phyloP scores from a whole-genome alignment of 805 yeast genomes.

The Yamadazyma ubonensis region DNA sequence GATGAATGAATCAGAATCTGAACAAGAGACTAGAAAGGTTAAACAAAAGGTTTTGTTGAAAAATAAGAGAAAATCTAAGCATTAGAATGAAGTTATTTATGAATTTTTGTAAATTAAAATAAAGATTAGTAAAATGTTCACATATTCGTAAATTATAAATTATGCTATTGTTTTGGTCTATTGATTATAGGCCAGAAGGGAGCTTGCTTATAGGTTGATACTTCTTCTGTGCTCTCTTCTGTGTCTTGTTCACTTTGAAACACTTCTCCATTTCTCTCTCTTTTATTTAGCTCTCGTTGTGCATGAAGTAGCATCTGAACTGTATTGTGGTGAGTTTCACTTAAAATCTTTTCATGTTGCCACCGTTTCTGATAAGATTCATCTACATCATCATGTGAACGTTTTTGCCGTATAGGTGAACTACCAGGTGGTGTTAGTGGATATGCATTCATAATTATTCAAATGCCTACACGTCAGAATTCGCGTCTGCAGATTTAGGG shows the following conservation, averaged over 20 bases:
- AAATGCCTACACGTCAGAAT: too few species aligned
- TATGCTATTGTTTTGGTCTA: neutral
- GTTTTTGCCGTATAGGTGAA: constrained; percentile 6
- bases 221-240: neutral
- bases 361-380: constrained; percentile 10
- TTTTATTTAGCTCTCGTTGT: constrained; percentile 10
- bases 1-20: constrained; percentile 44
- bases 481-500: too few species aligned
- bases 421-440: constrained; percentile 6
- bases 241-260: constrained; percentile 5
- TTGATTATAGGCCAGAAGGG: constrained; percentile 17
- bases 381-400: constrained; percentile 5
- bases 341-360: constrained; percentile 13
- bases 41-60: constrained; percentile 60
- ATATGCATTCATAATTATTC: neutral
- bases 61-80: constrained; percentile 43
- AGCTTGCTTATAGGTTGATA: constrained; percentile 7
- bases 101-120: constrained; percentile 13
- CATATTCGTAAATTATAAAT: neutral
- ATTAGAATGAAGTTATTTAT: constrained; percentile 10
- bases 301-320: constrained; percentile 15
- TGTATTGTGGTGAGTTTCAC: constrained; percentile 14
- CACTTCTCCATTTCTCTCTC: neutral
- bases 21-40: constrained; percentile 26
- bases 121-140: constrained; percentile 2